These are phyloP conservation scores for Metarhizium sp. DNA, from an alignment of 2,329 filamentous ascomycete species.

Conservation along the genomic window DNA sequence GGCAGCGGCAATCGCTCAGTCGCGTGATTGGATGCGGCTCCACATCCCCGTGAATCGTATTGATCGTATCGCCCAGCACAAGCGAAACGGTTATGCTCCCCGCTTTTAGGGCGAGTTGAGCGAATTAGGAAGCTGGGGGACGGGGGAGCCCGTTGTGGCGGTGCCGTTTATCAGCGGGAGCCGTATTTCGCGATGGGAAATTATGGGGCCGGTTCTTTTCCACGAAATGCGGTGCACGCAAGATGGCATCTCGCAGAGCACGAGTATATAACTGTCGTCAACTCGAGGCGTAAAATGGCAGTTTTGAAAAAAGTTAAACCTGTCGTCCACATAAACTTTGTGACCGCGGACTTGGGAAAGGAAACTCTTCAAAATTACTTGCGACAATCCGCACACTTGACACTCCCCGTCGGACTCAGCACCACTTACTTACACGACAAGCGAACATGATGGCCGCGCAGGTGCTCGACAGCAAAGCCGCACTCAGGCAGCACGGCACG, in stretches of 20 bases:
- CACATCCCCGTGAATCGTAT: background rate
- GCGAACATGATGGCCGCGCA: slow-evolving; percentile 9
- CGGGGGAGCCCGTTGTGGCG: background rate
- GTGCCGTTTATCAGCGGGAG: background rate
- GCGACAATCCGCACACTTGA: background rate
- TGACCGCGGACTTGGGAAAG: too few species aligned
- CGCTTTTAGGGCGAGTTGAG: background rate
- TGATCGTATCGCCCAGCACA: background rate
- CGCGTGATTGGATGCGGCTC: background rate
- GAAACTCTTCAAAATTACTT: background rate
- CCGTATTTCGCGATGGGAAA: slow-evolving; percentile 1
- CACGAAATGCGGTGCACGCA: background rate
- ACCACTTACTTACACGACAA: background rate
- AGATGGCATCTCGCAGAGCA: background rate
- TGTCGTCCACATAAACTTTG: too few species aligned
- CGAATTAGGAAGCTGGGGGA: background rate
- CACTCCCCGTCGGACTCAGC: too few species aligned
- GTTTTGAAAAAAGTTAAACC: background rate
- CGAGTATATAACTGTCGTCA: background rate
- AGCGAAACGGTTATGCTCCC: background rate
- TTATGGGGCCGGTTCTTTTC: background rate
- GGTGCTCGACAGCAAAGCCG: slow-evolving; percentile 5
- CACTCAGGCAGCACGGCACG: slow-evolving; percentile 3
- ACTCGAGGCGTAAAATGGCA: background rate
- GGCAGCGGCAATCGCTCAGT: background rate